A percentile compares a stretch with the other conserved stretches of the same genome.
Evolutionary conservation across 495 filamentous ascomycete species (phyloP).

Genomic region (Xylaria intraflava): DNA sequence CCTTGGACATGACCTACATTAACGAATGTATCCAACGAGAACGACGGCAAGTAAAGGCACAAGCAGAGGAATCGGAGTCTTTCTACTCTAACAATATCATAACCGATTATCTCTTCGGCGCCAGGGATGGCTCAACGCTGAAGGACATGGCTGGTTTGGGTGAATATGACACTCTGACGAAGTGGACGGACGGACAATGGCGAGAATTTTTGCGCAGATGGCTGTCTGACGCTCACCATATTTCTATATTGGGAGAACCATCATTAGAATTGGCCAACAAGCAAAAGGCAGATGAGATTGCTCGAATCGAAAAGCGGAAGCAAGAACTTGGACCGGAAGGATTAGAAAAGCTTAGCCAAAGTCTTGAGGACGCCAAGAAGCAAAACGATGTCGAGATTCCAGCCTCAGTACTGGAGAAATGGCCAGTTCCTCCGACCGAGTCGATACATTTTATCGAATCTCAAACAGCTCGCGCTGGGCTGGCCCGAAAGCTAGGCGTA

Average conservation of each 20-base stretch:
- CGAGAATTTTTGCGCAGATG: conserved; percentile 71
- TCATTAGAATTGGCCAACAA: conserved; percentile 63
- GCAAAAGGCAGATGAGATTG: conserved; percentile 64
- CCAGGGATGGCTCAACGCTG: conserved; percentile 74
- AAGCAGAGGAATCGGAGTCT: conserved; percentile 65
- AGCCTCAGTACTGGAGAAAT: conserved; percentile 65
- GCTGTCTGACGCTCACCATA: conserved; percentile 77
- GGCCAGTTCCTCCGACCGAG: conserved; percentile 72
- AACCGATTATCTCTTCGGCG: conserved; percentile 85
- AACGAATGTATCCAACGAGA: conserved; percentile 76
- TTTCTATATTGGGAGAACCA: conserved; percentile 82
- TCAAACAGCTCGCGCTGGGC: conserved; percentile 74
- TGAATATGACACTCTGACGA: conserved; percentile 69
- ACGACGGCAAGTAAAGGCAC: conserved; percentile 68
- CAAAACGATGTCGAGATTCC: conserved; percentile 80
- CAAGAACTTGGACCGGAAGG: conserved; percentile 45
- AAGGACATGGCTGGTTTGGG: conserved; percentile 57
- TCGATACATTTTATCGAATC: conserved; percentile 93
- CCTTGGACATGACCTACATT: conserved; percentile 83
- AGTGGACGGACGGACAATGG: conserved; percentile 82
- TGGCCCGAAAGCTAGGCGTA: conserved; percentile 62
- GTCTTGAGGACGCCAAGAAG: conserved; percentile 70
- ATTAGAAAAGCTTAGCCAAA: conserved; percentile 63
- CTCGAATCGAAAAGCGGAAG: conserved; percentile 48
- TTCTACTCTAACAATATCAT: conserved; percentile 78